These are phyloP conservation scores for Phytophthora sp. DNA, from an alignment of 352 stramenopile genomes.

Conservation along the genomic window DNA sequence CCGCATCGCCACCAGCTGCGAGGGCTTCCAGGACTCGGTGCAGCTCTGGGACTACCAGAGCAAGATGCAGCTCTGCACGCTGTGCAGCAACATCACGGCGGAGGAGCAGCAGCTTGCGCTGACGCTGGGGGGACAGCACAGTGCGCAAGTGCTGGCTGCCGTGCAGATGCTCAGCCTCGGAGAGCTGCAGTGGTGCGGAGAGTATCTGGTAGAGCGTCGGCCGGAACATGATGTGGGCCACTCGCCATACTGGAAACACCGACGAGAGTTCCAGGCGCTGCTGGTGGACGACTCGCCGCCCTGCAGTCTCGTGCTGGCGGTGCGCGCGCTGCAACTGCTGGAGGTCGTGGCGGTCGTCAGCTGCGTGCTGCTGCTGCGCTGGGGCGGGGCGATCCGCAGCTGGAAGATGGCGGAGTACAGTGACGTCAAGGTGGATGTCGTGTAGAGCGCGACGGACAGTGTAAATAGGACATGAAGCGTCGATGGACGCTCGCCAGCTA, in stretches of 20 bases:
- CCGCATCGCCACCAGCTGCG: slow-evolving; percentile 36
- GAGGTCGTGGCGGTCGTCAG: slow-evolving; percentile 27
- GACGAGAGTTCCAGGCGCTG: slow-evolving; percentile 34
- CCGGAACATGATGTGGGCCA: slow-evolving; percentile 30
- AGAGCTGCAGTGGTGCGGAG: slow-evolving; percentile 59
- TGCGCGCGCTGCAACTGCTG: slow-evolving; percentile 33
- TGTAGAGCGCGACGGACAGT: neutral
- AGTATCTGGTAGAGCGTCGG: slow-evolving; percentile 33
- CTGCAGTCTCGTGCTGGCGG: slow-evolving; percentile 26
- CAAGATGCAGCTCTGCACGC: slow-evolving; percentile 58
- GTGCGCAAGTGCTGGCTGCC: slow-evolving; percentile 30
- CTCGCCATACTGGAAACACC: slow-evolving; percentile 48
- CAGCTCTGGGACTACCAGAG: slow-evolving; percentile 52
- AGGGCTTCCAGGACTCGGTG: slow-evolving; percentile 48
- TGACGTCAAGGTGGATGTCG: slow-evolving; percentile 16
- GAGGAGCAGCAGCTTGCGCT: slow-evolving; percentile 31
- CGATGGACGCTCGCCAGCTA: slow-evolving; percentile 1
- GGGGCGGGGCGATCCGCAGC: slow-evolving; percentile 16
- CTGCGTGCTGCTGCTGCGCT: slow-evolving; percentile 26
- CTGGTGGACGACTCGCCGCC: slow-evolving; percentile 23
- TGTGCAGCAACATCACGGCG: slow-evolving; percentile 41
- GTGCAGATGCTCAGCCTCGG: slow-evolving; percentile 47
- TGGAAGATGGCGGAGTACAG: slow-evolving; percentile 8
- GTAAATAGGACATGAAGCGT: slow-evolving; percentile 18
- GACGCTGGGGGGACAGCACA: slow-evolving; percentile 12